A percentile compares a stretch with the other conserved stretches of the same genome.
These are phyloP conservation scores for Calonectria honghensis DNA, from an alignment of 2,329 filamentous ascomycete species.

Conservation along the genomic window DNA sequence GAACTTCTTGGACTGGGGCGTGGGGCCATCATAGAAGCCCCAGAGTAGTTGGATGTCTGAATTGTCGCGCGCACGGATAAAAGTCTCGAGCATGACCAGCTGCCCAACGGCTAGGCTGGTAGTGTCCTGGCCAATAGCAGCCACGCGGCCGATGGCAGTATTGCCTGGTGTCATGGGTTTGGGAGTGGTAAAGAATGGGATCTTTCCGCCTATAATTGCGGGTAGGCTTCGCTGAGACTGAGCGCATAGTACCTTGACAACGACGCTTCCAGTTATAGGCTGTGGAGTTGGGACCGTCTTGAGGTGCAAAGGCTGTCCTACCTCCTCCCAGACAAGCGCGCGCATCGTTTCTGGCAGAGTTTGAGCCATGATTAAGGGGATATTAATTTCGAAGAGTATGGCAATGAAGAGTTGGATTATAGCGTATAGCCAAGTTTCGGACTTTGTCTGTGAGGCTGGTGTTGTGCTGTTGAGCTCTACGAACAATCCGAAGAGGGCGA, in stretches of 20 bases:
- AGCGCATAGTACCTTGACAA: slow-evolving; percentile 1
- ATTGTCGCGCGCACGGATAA: slow-evolving; percentile 58
- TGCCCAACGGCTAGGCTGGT: slow-evolving; percentile 57
- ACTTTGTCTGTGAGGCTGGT: not conserved
- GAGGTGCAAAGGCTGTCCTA: not conserved
- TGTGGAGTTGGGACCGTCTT: slow-evolving; percentile 19
- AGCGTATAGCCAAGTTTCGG: not conserved
- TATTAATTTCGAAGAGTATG: not conserved
- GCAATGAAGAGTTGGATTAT: not conserved
- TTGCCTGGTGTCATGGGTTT: slow-evolving; percentile 59
- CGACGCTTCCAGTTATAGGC: slow-evolving; percentile 9
- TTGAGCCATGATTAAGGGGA: not conserved
- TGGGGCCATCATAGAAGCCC: slow-evolving; percentile 56
- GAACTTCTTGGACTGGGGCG: slow-evolving; percentile 53
- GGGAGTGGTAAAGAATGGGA: slow-evolving; percentile 48
- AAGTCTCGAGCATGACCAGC: slow-evolving; percentile 59
- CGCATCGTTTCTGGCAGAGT: slow-evolving; percentile 10
- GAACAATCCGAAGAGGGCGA: not conserved
- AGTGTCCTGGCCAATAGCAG: slow-evolving; percentile 58
- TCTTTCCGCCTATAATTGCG: not conserved
- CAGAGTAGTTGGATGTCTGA: slow-evolving; percentile 54
- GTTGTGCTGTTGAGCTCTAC: not conserved
- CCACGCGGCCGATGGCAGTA: slow-evolving; percentile 61
- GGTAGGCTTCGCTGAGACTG: slow-evolving; percentile 13
- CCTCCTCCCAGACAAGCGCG: slow-evolving; percentile 4